Evolutionary conservation across 2,329 filamentous ascomycete genomes (phyloP), one percentile per base, ranked within the genome.

Genomic region (Fusarium nanum): DNA sequence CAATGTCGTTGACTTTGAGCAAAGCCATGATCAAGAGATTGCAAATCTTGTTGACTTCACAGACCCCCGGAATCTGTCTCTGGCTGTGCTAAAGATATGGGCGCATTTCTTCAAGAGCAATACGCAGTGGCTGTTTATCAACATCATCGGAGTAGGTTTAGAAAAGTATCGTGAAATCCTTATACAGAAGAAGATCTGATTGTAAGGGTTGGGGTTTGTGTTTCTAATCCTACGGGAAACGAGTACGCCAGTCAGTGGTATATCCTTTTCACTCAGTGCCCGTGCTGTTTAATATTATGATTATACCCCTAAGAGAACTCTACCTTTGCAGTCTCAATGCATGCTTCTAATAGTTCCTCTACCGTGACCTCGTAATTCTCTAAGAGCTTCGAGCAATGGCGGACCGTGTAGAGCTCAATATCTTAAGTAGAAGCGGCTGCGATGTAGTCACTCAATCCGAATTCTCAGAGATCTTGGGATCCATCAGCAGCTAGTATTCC

Each of bases 61-160:
- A 30, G 23, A 63, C 14, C 42, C 48, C 0, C 28, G 23, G 0
- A 63, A 64, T 28, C 16, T 64, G 3, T 62, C 32, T 7, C 67
- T 82, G 0, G 80, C 81, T 0, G 81, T 84, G 0, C 47, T 84
- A 20, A 81, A 78, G 23, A 83, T 84, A 11, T 84, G 83, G 83
- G 79, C 79, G 16, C 79, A 83, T 7, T 83, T 84, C 66, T 84
- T 84, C 69, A 79, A 80, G 37, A 81, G 82, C 8, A 84, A 85
- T 23, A 83, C 82, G 0, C 82, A 84, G 57, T 84, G 83, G 83
- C 79, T 79, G 1, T 83, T 85, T 55, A 83, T 84, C 42, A 83
- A 84, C 18, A 80, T 83, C 3, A 78, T 84, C 0, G 83, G 83
- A 0, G 56, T 75, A 14, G 82, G 82, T 32, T 56, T 84, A 20